A percentile compares a stretch with the other conserved stretches of the same genome.
These are phyloP conservation scores for Alternaria postmessia DNA, from an alignment of 2,329 filamentous ascomycete species.

Conservation along the genomic window DNA sequence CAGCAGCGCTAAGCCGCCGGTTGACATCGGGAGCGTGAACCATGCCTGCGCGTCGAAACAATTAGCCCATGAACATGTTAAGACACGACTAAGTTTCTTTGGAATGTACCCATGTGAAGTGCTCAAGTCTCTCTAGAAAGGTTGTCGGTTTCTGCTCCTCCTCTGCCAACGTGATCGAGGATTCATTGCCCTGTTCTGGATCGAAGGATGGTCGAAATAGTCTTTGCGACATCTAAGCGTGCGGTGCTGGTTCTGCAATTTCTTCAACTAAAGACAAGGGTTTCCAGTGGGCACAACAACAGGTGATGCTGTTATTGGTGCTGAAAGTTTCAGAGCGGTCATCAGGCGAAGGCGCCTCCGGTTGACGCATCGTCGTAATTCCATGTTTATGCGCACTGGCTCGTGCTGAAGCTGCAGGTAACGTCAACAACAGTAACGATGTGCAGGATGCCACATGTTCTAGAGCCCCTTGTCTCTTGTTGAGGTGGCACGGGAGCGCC, in stretches of 20 bases:
- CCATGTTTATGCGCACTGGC: too few species aligned
- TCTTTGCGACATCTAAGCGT: neutral
- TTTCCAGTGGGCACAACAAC: neutral
- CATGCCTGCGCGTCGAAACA: slow-evolving; percentile 1
- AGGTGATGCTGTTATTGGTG: neutral
- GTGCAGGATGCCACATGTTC: neutral
- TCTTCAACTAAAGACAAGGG: neutral
- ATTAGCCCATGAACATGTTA: neutral
- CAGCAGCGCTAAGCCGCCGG: slow-evolving; percentile 4
- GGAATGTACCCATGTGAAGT: neutral
- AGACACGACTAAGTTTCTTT: neutral
- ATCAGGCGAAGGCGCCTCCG: too few species aligned
- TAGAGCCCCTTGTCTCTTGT: neutral
- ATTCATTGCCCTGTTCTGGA: neutral
- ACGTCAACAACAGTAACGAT: neutral
- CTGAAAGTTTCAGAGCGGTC: too few species aligned
- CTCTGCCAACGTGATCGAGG: neutral
- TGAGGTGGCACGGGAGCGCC: neutral
- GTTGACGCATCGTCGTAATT: too few species aligned
- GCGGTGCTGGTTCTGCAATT: neutral
- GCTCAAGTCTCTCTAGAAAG: neutral
- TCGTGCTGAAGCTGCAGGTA: too few species aligned
- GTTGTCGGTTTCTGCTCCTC: neutral
- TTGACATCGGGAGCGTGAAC: slow-evolving; percentile 5
- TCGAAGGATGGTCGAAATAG: neutral